These are phyloP conservation scores for Garcia nutans DNA, from an alignment of 345 rosid species.

Conservation along the genomic window DNA sequence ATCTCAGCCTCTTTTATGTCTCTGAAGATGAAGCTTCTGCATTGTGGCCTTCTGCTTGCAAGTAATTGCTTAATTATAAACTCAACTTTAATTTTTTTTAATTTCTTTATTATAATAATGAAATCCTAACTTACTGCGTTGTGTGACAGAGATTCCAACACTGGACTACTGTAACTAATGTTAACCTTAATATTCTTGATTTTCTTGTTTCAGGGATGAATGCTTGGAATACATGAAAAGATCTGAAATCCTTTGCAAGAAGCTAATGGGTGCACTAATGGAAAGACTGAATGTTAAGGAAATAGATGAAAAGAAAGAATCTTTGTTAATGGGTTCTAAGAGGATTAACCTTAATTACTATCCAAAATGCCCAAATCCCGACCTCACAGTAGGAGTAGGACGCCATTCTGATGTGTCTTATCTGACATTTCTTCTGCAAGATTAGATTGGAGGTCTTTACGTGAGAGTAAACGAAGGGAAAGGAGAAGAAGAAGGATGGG, in stretches of 20 bases:
- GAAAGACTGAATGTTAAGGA: constrained; percentile 39
- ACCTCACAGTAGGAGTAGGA: constrained; percentile 21
- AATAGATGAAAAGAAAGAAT: constrained; percentile 32
- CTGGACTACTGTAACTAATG: too few relatives aligned
- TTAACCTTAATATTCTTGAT: background rate
- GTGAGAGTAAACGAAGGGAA: constrained; percentile 20
- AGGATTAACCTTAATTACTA: constrained; percentile 32
- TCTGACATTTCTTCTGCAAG: constrained; percentile 25
- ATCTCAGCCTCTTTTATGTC: constrained; percentile 46
- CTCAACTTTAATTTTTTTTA: background rate
- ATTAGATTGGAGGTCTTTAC: constrained; percentile 26
- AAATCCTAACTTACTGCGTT: too few relatives aligned
- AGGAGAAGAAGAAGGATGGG: constrained; percentile 12
- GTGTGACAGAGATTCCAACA: too few relatives aligned
- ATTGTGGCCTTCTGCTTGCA: constrained; percentile 43
- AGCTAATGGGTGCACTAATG: constrained; percentile 37
- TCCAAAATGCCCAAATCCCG: constrained; percentile 27
- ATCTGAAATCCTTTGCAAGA: constrained; percentile 38
- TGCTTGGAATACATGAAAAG: constrained; percentile 43
- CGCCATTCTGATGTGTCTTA: constrained; percentile 25
- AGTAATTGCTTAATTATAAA: background rate
- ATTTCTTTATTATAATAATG: background rate
- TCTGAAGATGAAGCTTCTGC: constrained; percentile 43
- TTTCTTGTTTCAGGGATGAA: constrained; percentile 35
- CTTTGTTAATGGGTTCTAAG: constrained; percentile 18